phyloP scores from a whole-genome alignment of 768 basidiomycete genomes.

The Lactarius vividus region DNA sequence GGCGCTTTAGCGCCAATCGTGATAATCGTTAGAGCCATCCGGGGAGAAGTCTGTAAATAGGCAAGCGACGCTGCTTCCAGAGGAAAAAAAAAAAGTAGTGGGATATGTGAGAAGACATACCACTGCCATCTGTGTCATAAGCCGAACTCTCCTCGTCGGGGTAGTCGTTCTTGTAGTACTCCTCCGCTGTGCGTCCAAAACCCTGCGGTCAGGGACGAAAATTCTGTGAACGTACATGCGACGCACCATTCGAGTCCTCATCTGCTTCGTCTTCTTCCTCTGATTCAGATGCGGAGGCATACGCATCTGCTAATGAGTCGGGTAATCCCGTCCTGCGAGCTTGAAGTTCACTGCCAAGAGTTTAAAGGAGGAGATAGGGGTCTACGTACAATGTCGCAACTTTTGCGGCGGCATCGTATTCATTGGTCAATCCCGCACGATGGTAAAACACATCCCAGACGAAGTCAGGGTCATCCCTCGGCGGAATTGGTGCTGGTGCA shows the following conservation, averaged over 20 bases:
- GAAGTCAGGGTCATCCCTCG: constrained; percentile 51
- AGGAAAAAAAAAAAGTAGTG: neutral
- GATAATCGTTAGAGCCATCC: constrained; percentile 1
- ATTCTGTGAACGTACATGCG: neutral
- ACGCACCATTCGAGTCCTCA: constrained; percentile 79
- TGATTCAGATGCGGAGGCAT: constrained; percentile 54
- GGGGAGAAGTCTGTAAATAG: constrained; percentile 3
- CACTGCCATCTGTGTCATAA: constrained; percentile 33
- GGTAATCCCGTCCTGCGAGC: constrained; percentile 61
- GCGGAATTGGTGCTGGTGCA: constrained; percentile 11
- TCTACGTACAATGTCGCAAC: constrained; percentile 63
- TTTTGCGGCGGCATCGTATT: constrained; percentile 54
- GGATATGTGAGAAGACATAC: constrained; percentile 7
- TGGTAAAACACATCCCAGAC: constrained; percentile 87
- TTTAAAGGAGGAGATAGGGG: constrained; percentile 4
- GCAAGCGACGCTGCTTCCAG: neutral
- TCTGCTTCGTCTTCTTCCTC: constrained; percentile 74
- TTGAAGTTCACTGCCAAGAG: neutral
- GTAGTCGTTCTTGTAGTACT: constrained; percentile 84
- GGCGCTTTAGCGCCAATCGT: constrained; percentile 8
- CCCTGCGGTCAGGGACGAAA: neutral
- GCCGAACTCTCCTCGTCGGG: constrained; percentile 60
- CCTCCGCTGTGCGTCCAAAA: constrained; percentile 52
- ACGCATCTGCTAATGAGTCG: constrained; percentile 48
- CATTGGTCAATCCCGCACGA: constrained; percentile 53